These are phyloP conservation scores for Austroboletus olivaceoglutinosus DNA, from an alignment of 1,284 basidiomycete genomes.

Conservation along the genomic window DNA sequence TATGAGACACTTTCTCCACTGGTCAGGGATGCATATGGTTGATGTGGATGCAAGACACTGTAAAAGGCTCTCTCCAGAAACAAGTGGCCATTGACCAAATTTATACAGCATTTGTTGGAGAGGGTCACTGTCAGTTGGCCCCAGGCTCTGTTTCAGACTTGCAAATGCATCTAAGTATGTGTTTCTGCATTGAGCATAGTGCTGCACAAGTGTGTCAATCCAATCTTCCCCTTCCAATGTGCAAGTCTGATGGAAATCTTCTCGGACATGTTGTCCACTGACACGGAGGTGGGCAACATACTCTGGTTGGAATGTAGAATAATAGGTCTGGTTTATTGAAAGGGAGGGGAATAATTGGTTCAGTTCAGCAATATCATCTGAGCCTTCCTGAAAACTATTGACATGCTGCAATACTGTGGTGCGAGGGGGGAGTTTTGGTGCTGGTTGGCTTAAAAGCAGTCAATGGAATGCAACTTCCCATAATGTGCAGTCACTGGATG, in stretches of 20 bases:
- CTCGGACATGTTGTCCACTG: background rate
- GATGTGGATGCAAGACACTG: constrained; percentile 17
- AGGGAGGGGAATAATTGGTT: background rate
- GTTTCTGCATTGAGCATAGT: background rate
- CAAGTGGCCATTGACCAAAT: constrained; percentile 20
- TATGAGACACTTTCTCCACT: constrained; percentile 31
- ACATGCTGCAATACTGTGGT: background rate
- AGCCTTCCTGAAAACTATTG: too few relatives aligned
- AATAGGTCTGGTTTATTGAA: background rate
- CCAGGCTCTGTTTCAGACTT: background rate
- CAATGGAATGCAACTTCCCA: background rate
- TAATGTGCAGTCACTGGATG: background rate
- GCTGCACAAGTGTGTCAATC: background rate
- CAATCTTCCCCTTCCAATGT: background rate
- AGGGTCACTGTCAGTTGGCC: background rate
- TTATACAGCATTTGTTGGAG: too few relatives aligned
- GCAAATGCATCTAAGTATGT: background rate
- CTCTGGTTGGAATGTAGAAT: background rate
- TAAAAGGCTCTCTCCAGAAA: constrained; percentile 27
- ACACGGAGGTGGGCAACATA: background rate
- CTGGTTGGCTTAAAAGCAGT: background rate
- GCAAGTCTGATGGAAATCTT: background rate
- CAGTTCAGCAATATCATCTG: background rate
- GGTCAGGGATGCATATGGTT: background rate
- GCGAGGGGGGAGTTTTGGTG: background rate